Base-by-base conservation (phyloP, 345 rosid species). In the Lumnitzera racemosa region DNA sequence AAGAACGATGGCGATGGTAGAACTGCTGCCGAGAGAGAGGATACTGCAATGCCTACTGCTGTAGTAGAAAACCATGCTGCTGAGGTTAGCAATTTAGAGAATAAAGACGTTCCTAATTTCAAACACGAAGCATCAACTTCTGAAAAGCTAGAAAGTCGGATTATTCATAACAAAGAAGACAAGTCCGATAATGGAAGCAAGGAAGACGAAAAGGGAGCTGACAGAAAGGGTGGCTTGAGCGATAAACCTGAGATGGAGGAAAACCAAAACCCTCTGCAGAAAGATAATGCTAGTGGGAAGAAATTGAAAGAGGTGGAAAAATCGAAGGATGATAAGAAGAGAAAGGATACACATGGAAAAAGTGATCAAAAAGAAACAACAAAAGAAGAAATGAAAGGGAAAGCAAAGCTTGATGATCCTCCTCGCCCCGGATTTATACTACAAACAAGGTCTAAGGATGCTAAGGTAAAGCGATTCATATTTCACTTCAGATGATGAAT, bases 381-480 rank as follows among this genome's bases (percentile, higher is more conserved):
- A 49, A 80, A 49, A 48, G 82, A 71, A 67, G 92, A 86, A 65
- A 66, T 55, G 12, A 90, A 80, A 76, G 95, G 80, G 62, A 90
- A 78, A 75, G 88, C 67, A 72, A 89, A 80, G 74, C 59, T 72
- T 49, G 97, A 90, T 49, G 97, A 88, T 56, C 77, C 79, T 68
- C 91, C 91, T 63, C 88, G 84, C 56, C 86, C 97, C 69, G 99
- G 99, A 67, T 75, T 90, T 53, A 69, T 94, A 72, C 70, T 90
- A 55, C 84, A 69, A 59, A 84, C 78, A 20, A 88, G 80, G 67
- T 71, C 76, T 65, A 86, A 80, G 73, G 89, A 81, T 62, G 78
- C 79, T 62, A 88, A 80, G 65, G 97, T 94, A 79, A n/a, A 36
- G 83, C 72, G 61, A 66, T 51, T n/a, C 5, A 14, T 16, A 60